These are phyloP conservation scores for Phascolomyces articulosus DNA, from an alignment of 371 early-diverging fungal species.

Conservation along the genomic window DNA sequence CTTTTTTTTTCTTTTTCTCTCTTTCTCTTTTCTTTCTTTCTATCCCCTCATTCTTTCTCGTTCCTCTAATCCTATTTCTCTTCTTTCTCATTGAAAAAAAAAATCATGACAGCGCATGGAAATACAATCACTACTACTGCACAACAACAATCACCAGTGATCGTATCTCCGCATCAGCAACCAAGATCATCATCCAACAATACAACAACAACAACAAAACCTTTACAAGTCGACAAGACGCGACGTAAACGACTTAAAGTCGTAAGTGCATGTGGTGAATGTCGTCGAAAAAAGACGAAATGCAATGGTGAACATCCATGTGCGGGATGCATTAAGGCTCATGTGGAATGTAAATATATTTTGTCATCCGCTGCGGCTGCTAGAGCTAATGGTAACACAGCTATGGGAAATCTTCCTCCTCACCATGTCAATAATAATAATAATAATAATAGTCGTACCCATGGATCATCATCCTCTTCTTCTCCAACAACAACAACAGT, in stretches of 20 bases:
- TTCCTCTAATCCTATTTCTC: neutral
- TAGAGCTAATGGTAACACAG: neutral
- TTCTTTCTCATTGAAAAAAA: no score
- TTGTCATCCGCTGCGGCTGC: conserved; percentile 1
- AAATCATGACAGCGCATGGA: neutral
- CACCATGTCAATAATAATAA: neutral
- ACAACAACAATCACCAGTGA: neutral
- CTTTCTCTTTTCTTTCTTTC: neutral
- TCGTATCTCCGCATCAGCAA: neutral
- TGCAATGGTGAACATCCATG: conserved; percentile 48
- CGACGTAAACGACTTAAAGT: conserved; percentile 46
- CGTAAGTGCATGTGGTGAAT: conserved; percentile 51
- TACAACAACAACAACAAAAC: neutral
- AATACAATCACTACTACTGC: neutral
- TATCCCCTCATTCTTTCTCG: neutral
- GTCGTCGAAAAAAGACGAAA: conserved; percentile 64
- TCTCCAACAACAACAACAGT: conserved; percentile 5
- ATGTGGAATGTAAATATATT: conserved; percentile 37
- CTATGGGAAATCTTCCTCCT: neutral
- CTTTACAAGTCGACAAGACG: conserved; percentile 28
- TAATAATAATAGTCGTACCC: neutral
- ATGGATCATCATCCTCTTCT: neutral
- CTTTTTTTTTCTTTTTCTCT: neutral
- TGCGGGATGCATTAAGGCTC: conserved; percentile 38
- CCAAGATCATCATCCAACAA: no score